Percentiles rank a stretch among this genome's conserved stretches.
Conservation (phyloP, 2,329 filamentous ascomycete species). For the Coniosporium tulheliwenetii region DNA sequence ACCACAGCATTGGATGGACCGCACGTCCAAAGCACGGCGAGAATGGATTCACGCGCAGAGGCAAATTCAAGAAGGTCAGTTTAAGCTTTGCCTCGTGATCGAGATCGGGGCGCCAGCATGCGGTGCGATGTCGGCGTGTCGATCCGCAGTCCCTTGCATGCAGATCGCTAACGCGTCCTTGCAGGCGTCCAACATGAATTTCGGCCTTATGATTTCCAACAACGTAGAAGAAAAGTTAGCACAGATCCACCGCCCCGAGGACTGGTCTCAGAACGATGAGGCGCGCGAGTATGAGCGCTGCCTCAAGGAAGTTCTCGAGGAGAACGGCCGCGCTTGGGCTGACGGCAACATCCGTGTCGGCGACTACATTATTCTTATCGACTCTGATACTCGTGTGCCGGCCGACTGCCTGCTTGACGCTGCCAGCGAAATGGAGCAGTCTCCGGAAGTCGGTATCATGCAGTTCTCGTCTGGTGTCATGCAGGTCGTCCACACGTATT, state of each 20-base stretch:
- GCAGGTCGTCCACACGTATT: constrained; percentile 57
- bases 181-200: constrained; percentile 60
- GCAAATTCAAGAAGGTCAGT: constrained; percentile 52
- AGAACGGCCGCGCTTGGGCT: constrained; percentile 41
- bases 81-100: neutral
- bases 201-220: constrained; percentile 45
- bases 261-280: constrained; percentile 20
- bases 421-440: constrained; percentile 56
- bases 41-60: constrained; percentile 35
- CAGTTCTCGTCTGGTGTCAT: constrained; percentile 63
- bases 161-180: constrained; percentile 6
- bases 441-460: constrained; percentile 54
- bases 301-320: constrained; percentile 34
- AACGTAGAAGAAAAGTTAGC: constrained; percentile 45
- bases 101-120: too few species aligned
- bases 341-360: constrained; percentile 45
- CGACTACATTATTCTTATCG: constrained; percentile 51
- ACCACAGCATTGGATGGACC: constrained; percentile 35
- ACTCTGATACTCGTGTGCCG: constrained; percentile 55
- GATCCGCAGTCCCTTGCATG: neutral
- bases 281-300: constrained; percentile 32
- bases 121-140: too few species aligned
- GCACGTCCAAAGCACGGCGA: constrained; percentile 34
- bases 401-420: constrained; percentile 52
- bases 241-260: constrained; percentile 17